phyloP scores from a whole-genome alignment of 805 yeast species.

The Saccharomycodes ludwigii region DNA sequence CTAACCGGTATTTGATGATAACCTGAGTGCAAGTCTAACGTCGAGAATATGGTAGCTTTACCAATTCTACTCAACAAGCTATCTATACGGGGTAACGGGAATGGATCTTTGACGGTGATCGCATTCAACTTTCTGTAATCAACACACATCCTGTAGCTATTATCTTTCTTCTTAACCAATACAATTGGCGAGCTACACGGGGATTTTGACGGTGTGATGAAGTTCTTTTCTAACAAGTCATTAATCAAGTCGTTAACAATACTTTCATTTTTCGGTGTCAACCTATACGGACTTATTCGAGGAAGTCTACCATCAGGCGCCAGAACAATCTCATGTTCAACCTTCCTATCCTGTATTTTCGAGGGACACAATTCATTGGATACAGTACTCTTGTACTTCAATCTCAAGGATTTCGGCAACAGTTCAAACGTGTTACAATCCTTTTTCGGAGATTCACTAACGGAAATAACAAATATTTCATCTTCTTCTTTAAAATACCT shows the following conservation, averaged over 20 bases:
- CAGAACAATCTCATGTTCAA: constrained; percentile 5
- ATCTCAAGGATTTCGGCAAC: too few relatives aligned
- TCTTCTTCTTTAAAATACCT: too few relatives aligned
- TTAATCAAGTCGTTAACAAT: constrained; percentile 3
- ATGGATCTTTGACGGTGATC: constrained; percentile 7
- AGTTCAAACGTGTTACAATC: too few relatives aligned
- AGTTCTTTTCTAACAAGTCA: constrained; percentile 7
- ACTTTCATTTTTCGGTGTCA: constrained; percentile 9
- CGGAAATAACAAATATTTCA: too few relatives aligned
- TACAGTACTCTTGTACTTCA: too few relatives aligned
- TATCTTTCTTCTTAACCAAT: constrained; percentile 10
- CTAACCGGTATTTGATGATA: constrained; percentile 9
- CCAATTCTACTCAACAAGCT: constrained; percentile 3
- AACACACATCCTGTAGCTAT: constrained; percentile 6
- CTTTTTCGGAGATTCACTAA: too few relatives aligned
- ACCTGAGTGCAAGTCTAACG: constrained; percentile 8
- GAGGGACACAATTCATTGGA: too few relatives aligned
- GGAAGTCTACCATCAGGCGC: constrained; percentile 5
- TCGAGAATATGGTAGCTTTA: constrained; percentile 4
- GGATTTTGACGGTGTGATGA: constrained; percentile 6
- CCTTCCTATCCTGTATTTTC: constrained; percentile 2
- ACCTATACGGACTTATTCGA: constrained; percentile 7
- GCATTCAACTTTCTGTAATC: constrained; percentile 8
- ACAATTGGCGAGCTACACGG: constrained; percentile 10
- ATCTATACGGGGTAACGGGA: constrained; percentile 7